A percentile compares a stretch with the other conserved stretches of the same genome.
Conservation (phyloP, 2,329 filamentous ascomycete genomes). For the Clarireedia paspali region DNA sequence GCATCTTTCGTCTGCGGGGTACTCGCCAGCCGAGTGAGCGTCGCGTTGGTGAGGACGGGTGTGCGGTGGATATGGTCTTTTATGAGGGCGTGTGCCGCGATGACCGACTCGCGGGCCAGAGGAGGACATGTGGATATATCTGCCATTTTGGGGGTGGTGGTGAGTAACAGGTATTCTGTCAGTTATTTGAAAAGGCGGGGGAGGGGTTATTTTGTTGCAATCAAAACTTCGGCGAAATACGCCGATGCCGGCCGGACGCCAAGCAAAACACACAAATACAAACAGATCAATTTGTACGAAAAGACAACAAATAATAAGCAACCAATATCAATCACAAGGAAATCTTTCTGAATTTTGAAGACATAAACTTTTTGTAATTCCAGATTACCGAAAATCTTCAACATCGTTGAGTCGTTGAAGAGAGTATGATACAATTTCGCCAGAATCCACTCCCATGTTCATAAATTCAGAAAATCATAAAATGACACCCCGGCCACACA, state of each 20-base stretch:
- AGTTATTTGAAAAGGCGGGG: neutral
- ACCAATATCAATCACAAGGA: neutral
- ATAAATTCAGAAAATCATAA: constrained; percentile 16
- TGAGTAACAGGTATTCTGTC: neutral
- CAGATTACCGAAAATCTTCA: constrained; percentile 23
- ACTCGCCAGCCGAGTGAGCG: constrained; percentile 68
- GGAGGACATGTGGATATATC: constrained; percentile 49
- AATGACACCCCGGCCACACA: constrained; percentile 14
- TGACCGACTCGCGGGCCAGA: constrained; percentile 65
- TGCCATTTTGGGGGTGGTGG: constrained; percentile 37
- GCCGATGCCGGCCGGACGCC: neutral
- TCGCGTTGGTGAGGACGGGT: constrained; percentile 72
- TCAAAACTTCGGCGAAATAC: neutral
- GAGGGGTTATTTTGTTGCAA: neutral
- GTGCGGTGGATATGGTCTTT: constrained; percentile 72
- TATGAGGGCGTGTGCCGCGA: constrained; percentile 66
- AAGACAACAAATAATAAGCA: too few relatives aligned
- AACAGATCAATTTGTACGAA: neutral
- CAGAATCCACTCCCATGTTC: constrained; percentile 4
- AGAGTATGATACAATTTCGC: constrained; percentile 31
- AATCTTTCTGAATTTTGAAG: constrained; percentile 10
- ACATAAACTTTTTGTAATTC: constrained; percentile 29
- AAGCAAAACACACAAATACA: neutral
- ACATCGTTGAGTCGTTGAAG: constrained; percentile 13
- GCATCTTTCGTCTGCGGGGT: constrained; percentile 51